Conservation (phyloP, 225 moss, liverwort and hornwort species). For the Antitrichia curtipendula region DNA sequence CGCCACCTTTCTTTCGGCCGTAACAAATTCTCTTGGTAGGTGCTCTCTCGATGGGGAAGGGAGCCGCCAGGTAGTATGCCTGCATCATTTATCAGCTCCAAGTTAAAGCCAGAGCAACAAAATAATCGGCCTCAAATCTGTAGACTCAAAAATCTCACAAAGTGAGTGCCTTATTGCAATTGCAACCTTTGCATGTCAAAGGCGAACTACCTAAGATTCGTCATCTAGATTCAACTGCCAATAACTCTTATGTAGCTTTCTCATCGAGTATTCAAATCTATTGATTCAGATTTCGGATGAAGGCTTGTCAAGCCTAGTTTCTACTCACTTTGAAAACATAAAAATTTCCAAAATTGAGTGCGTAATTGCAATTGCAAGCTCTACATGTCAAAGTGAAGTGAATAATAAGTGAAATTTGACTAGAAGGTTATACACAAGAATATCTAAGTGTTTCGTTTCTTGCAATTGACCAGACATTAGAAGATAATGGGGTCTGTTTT, state of each 20-base stretch:
- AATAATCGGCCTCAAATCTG: too few relatives aligned
- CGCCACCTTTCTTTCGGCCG: constrained; percentile 19
- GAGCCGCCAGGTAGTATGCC: constrained; percentile 67
- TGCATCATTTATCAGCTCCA: neutral
- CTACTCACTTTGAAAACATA: neutral
- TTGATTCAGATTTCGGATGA: neutral
- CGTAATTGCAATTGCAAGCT: neutral
- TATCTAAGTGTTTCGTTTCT: neutral
- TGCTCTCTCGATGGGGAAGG: constrained; percentile 87
- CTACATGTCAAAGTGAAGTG: neutral
- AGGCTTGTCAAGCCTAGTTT: neutral
- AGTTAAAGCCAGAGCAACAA: neutral
- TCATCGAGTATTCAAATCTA: neutral
- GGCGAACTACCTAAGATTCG: neutral
- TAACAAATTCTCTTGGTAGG: constrained; percentile 1
- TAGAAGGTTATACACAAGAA: too few relatives aligned
- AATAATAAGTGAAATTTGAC: neutral
- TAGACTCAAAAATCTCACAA: neutral
- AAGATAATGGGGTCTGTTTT: neutral
- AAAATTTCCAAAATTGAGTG: neutral
- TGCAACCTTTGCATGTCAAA: neutral
- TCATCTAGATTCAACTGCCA: neutral
- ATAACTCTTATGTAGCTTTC: neutral
- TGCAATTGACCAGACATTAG: too few relatives aligned
- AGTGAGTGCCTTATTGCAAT: neutral